Evolutionary conservation across 2,329 filamentous ascomycete species (phyloP), one percentile per base, ranked within the genome.

Genomic region (Sporothrix humicola): DNA sequence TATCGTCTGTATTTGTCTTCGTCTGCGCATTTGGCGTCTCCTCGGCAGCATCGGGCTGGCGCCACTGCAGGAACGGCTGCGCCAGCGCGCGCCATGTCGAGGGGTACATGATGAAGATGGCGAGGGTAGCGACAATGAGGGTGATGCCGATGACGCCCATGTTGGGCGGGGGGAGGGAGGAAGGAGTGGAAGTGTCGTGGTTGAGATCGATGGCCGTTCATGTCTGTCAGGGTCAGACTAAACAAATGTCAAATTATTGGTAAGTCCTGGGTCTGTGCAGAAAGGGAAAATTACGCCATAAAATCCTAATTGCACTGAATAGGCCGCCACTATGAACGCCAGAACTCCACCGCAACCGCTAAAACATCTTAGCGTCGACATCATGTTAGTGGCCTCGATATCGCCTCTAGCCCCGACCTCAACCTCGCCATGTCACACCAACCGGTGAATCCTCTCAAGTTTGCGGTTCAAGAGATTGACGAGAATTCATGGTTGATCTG

Each of bases 111-210:
- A 86, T 82, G 76, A 91, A 80, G 78, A 86, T 87, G 63, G 90
- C 84, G 72, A 91, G 81, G 0, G 89, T 89, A 59, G 86, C 89
- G 76, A 91, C 80, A 77, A 91, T 83, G 76, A 92, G 83, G n/a
- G 89, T 89, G 76, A 91, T 81, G 76, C 88, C 89, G 75, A 91
- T 77, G 77, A 89, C 80, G 76, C 83, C 87, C 88, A 90, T 90
- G 72, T 78, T 74, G 72, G 7, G 37, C 23, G 13, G 37, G 10
- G 26, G 52, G 17, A 13, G n/a, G 13, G 17, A 17, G 9, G 13
- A 23, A 42, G 50, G 5, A 44, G 17, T 13, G 7, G 23, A 17
- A 17, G 12, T 17, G 48, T 52, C 48, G 15, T 17, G 5, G n/a
- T 15, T 17, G 7, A n/a, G n/a, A n/a, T 48, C 46, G 46, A 13